phyloP scores from a whole-genome alignment of 2,329 filamentous ascomycete species.

The Diaporthe sp. region DNA sequence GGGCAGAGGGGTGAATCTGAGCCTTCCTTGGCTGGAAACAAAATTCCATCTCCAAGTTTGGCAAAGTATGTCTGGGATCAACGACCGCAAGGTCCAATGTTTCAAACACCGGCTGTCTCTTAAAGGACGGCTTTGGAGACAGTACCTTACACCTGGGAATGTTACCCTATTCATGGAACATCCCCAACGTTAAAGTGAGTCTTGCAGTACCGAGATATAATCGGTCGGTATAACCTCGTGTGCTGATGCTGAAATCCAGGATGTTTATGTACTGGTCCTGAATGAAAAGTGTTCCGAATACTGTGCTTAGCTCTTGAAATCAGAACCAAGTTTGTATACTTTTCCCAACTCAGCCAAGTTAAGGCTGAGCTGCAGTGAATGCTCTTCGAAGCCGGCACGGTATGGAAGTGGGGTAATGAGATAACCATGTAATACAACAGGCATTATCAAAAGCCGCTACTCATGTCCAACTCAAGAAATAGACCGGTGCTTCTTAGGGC shows the following conservation, averaged over 20 bases:
- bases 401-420: background rate
- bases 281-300: background rate
- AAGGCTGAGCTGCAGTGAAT: background rate
- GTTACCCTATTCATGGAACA: background rate
- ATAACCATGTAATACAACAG: conserved; percentile 5
- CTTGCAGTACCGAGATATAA: background rate
- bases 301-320: background rate
- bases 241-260: background rate
- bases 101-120: background rate
- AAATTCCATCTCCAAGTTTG: background rate
- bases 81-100: background rate
- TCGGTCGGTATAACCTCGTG: background rate
- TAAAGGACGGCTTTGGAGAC: too few relatives aligned
- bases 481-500: background rate
- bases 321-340: too few relatives aligned
- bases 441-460: background rate
- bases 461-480: background rate
- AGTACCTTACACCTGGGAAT: too few relatives aligned
- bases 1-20: background rate
- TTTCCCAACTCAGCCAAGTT: background rate
- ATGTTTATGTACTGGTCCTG: background rate
- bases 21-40: background rate
- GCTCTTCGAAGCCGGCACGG: background rate
- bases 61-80: background rate
- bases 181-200: background rate